A percentile compares a stretch with the other conserved stretches of the same genome.
These are phyloP conservation scores for Pinguiococcus pyrenoidosus DNA, from an alignment of 108 stramenopile species.

Conservation along the genomic window DNA sequence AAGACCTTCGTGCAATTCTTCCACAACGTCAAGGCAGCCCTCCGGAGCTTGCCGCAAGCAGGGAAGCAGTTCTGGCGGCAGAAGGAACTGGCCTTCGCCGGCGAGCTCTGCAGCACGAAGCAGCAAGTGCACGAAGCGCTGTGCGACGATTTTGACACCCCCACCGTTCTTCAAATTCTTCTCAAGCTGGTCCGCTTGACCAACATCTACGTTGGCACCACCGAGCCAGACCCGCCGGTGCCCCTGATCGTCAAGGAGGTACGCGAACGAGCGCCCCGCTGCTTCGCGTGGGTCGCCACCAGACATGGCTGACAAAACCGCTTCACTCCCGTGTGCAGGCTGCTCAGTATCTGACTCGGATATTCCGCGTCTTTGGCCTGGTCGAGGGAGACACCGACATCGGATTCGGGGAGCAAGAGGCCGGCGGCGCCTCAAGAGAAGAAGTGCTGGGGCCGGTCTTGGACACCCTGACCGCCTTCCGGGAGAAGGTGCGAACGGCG, in stretches of 20 bases:
- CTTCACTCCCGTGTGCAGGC: too few species aligned
- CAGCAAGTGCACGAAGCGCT: slow-evolving; percentile 51
- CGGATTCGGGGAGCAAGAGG: slow-evolving; percentile 51
- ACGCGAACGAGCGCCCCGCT: too few species aligned
- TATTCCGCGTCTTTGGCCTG: slow-evolving; percentile 72
- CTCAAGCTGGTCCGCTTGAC: slow-evolving; percentile 55
- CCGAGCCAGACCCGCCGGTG: slow-evolving; percentile 14
- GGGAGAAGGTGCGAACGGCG: slow-evolving; percentile 42
- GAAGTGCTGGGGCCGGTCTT: slow-evolving; percentile 51
- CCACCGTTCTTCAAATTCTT: slow-evolving; percentile 55
- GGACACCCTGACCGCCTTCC: slow-evolving; percentile 69
- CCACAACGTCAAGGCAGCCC: slow-evolving; percentile 68
- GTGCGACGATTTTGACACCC: slow-evolving; percentile 87
- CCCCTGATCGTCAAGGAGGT: background rate
- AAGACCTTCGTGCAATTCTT: slow-evolving; percentile 76
- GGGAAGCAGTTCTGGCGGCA: background rate
- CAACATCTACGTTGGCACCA: slow-evolving; percentile 55
- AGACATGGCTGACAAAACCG: background rate
- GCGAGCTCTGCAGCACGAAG: slow-evolving; percentile 8
- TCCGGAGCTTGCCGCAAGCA: slow-evolving; percentile 37
- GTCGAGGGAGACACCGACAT: slow-evolving; percentile 55
- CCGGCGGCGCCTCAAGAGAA: slow-evolving; percentile 24
- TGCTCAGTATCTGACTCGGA: slow-evolving; percentile 74
- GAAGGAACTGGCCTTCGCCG: slow-evolving; percentile 4
- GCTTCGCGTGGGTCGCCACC: slow-evolving; percentile 6